phyloP scores from a whole-genome alignment of 108 stramenopile species.

The Conticribra weissflogii region DNA sequence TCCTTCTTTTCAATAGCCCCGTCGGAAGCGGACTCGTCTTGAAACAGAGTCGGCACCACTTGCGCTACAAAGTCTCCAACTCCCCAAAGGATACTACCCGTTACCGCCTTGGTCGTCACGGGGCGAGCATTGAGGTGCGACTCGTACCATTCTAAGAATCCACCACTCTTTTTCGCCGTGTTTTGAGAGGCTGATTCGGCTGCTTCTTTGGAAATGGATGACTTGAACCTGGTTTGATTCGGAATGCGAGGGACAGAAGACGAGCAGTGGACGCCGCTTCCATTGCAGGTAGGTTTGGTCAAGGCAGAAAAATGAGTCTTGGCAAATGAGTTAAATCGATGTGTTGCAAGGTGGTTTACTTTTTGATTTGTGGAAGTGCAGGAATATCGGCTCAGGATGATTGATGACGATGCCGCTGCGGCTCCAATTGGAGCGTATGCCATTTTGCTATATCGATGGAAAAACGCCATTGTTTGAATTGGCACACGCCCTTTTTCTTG shows the following conservation, averaged over 20 bases:
- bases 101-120: constrained; percentile 70
- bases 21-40: constrained; percentile 15
- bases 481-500: neutral
- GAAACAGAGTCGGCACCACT: constrained; percentile 51
- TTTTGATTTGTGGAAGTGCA: constrained; percentile 19
- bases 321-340: constrained; percentile 13
- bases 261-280: neutral
- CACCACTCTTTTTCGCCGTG: constrained; percentile 7
- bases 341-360: constrained; percentile 11
- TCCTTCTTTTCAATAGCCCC: constrained; percentile 11
- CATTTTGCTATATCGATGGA: constrained; percentile 9
- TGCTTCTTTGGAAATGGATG: constrained; percentile 4
- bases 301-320: neutral
- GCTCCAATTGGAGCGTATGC: constrained; percentile 17
- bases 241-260: neutral
- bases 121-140: constrained; percentile 57
- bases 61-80: constrained; percentile 78
- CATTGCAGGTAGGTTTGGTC: neutral
- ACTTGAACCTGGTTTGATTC: neutral
- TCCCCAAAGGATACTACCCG: constrained; percentile 72
- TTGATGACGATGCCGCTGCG: constrained; percentile 26
- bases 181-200: neutral
- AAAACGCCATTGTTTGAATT: constrained; percentile 17
- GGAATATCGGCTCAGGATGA: constrained; percentile 16
- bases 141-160: constrained; percentile 78